Percentiles rank a stretch among this genome's conserved stretches.
Conservation (phyloP, 1,139 yeast species). For the Candida dubliniensis region DNA sequence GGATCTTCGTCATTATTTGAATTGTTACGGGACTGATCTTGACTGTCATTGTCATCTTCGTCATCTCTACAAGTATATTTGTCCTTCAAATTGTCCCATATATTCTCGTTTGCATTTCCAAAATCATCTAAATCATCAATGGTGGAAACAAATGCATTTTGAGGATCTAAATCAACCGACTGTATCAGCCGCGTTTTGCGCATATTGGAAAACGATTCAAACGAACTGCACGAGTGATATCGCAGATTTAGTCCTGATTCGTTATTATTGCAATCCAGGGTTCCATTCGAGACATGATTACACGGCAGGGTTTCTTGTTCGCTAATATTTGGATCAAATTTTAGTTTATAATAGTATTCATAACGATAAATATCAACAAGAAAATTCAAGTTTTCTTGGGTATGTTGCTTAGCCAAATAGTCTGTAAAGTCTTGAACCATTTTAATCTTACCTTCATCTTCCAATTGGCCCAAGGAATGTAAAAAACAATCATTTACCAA, state of each 20-base stretch:
- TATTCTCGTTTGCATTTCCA: slow-evolving; percentile 12
- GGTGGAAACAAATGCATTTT: slow-evolving; percentile 30
- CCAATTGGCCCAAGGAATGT: slow-evolving; percentile 20
- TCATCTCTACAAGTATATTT: slow-evolving; percentile 15
- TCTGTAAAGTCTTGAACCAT: slow-evolving; percentile 22
- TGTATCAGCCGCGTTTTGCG: slow-evolving; percentile 6
- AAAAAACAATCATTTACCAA: slow-evolving; percentile 28
- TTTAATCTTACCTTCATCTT: slow-evolving; percentile 14
- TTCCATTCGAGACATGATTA: not conserved
- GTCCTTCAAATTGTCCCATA: slow-evolving; percentile 32
- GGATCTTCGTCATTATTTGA: slow-evolving; percentile 15
- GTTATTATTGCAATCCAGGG: not conserved
- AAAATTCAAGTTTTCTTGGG: slow-evolving; percentile 48
- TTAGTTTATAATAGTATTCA: slow-evolving; percentile 32
- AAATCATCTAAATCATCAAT: slow-evolving; percentile 31
- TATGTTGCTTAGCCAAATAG: slow-evolving; percentile 30
- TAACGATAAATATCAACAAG: slow-evolving; percentile 47
- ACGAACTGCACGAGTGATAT: slow-evolving; percentile 2
- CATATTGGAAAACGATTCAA: slow-evolving; percentile 6
- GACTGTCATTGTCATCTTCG: slow-evolving; percentile 4
- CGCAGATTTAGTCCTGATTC: not conserved
- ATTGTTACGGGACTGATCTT: slow-evolving; percentile 8
- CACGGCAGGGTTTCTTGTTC: not conserved
- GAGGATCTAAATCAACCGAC: slow-evolving; percentile 26
- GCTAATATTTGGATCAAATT: slow-evolving; percentile 1